phyloP scores from a whole-genome alignment of 805 yeast genomes.

The Monosporozyma aerobia region DNA sequence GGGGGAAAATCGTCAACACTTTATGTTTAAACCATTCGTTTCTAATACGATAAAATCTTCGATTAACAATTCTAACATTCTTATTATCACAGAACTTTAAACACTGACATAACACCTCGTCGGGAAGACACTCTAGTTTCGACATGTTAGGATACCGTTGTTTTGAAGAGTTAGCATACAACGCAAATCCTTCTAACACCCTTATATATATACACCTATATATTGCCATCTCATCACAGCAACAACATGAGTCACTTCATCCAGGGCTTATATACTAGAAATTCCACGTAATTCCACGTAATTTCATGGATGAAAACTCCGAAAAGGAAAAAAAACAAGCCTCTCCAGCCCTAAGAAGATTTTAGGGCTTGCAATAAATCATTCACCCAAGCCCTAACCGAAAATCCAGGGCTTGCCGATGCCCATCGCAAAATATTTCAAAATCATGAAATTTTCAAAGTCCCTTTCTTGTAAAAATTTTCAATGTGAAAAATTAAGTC shows the following conservation, averaged over 20 bases:
- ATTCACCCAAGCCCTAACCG: too few species aligned
- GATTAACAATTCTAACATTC: background rate
- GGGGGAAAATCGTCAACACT: constrained; percentile 4
- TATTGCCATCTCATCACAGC: too few species aligned
- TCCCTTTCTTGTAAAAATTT: background rate
- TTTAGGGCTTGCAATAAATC: background rate
- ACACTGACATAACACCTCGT: background rate
- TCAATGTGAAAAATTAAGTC: background rate
- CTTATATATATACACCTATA: too few species aligned
- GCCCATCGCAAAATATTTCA: background rate
- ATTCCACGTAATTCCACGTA: too few species aligned
- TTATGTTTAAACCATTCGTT: constrained; percentile 12
- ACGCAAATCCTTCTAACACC: too few species aligned
- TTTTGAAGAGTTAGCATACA: too few species aligned
- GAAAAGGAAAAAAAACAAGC: background rate
- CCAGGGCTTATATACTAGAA: too few species aligned
- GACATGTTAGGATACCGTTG: background rate
- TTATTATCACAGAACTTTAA: background rate
- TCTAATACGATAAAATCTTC: background rate
- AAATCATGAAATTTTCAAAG: background rate
- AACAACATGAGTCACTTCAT: too few species aligned
- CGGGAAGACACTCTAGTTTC: constrained; percentile 1
- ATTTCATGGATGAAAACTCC: background rate
- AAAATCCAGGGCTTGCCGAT: background rate
- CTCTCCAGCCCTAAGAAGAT: background rate